Evolutionary conservation across 1,284 basidiomycete species (phyloP).

Genomic region (Singerocomus inundabilis): DNA sequence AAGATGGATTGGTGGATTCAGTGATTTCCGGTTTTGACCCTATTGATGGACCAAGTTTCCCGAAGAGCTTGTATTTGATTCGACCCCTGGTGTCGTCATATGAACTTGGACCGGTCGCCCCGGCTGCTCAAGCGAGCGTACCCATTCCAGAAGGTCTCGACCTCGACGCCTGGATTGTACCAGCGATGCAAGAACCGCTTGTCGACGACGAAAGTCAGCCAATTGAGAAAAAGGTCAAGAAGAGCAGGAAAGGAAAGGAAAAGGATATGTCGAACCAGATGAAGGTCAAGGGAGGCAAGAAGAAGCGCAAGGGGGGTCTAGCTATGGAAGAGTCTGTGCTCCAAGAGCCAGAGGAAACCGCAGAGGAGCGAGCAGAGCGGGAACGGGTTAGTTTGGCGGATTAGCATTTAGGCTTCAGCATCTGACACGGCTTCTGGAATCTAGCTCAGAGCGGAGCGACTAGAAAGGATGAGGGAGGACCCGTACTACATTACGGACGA

Average conservation of each 20-base stretch:
- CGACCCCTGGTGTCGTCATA: slow-evolving; percentile 78
- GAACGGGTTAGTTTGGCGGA: slow-evolving; percentile 48
- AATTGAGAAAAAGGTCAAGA: slow-evolving; percentile 38
- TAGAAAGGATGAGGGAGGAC: slow-evolving; percentile 75
- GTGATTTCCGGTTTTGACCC: slow-evolving; percentile 39
- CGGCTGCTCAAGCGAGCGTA: slow-evolving; percentile 78
- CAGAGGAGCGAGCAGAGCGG: slow-evolving; percentile 55
- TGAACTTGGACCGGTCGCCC: slow-evolving; percentile 84
- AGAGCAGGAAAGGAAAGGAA: slow-evolving; percentile 52
- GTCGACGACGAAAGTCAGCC: slow-evolving; percentile 31
- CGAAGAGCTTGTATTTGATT: slow-evolving; percentile 88
- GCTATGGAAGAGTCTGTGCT: slow-evolving; percentile 31
- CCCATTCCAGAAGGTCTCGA: slow-evolving; percentile 82
- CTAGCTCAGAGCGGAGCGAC: slow-evolving; percentile 72
- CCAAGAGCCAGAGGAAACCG: slow-evolving; percentile 45
- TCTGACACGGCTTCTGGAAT: slow-evolving; percentile 3
- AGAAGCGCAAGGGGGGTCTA: slow-evolving; percentile 33
- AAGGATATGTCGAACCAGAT: slow-evolving; percentile 38
- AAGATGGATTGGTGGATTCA: slow-evolving; percentile 39
- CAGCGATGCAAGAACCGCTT: slow-evolving; percentile 50
- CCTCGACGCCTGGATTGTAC: slow-evolving; percentile 82
- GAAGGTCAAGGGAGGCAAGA: slow-evolving; percentile 33
- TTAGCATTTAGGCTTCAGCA: background rate
- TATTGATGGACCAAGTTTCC: slow-evolving; percentile 51
- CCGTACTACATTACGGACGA: slow-evolving; percentile 86